These are phyloP conservation scores for Nicotiana sylvestris DNA, from an alignment of 257 asterid genomes.

Conservation along the genomic window DNA sequence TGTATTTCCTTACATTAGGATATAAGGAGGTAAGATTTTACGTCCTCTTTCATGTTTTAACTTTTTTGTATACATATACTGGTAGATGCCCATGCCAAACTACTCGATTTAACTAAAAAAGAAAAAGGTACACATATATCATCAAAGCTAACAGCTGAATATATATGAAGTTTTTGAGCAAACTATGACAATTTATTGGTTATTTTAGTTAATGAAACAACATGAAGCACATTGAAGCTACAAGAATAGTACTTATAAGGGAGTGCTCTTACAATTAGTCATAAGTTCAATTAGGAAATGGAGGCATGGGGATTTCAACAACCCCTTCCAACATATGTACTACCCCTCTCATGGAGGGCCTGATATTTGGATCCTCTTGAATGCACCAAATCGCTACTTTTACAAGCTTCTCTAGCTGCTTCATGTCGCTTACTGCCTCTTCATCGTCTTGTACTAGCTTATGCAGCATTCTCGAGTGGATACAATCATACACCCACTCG, in stretches of 20 bases:
- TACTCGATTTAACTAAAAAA: not conserved
- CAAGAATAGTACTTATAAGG: not conserved
- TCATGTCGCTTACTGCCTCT: constrained; percentile 14
- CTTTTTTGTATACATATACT: not conserved
- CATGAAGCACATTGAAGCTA: not conserved
- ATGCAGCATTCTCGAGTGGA: constrained; percentile 13
- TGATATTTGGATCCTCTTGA: constrained; percentile 42
- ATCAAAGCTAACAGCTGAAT: not conserved
- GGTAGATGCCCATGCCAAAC: not conserved
- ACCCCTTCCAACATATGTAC: constrained; percentile 51
- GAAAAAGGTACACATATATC: not conserved
- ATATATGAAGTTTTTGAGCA: not conserved
- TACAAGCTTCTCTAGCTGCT: constrained; percentile 30
- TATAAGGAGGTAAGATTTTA: not conserved
- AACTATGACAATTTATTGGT: not conserved
- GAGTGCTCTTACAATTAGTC: not conserved
- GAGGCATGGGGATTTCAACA: constrained; percentile 47
- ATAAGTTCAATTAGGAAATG: constrained; percentile 16
- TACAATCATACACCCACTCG: constrained; percentile 39
- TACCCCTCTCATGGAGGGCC: constrained; percentile 56
- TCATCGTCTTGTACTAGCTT: constrained; percentile 28
- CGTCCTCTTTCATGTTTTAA: not conserved
- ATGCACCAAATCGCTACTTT: constrained; percentile 57
- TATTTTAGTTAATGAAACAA: not conserved
- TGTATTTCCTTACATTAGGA: not conserved